A percentile compares a stretch with the other conserved stretches of the same genome.
phyloP scores from a whole-genome alignment of 108 stramenopile species.

The Schizochytrium sp. region DNA sequence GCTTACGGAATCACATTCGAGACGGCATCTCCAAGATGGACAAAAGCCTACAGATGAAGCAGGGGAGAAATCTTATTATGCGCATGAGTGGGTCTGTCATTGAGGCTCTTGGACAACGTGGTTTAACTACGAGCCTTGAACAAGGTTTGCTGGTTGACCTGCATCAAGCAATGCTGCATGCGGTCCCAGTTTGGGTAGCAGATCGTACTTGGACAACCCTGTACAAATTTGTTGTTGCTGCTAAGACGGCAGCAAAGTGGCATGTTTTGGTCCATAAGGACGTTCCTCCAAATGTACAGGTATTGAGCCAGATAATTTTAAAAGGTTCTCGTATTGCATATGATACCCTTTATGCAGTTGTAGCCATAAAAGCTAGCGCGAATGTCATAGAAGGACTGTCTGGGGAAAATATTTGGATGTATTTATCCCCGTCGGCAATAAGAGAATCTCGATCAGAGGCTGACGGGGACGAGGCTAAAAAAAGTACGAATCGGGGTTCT shows the following conservation, averaged over 20 bases:
- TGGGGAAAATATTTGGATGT: conserved; percentile 22
- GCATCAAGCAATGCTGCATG: background rate
- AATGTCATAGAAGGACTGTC: background rate
- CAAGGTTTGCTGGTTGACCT: background rate
- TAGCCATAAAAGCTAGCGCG: background rate
- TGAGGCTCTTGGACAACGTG: conserved; percentile 51
- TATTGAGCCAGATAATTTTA: background rate
- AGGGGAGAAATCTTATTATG: conserved; percentile 23
- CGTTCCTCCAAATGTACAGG: background rate
- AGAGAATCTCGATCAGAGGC: background rate
- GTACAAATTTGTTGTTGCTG: background rate
- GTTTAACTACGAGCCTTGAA: background rate
- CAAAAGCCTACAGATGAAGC: background rate
- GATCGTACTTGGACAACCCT: conserved; percentile 27
- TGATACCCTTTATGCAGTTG: background rate
- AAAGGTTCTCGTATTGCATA: background rate
- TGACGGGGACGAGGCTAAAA: background rate
- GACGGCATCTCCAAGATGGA: background rate
- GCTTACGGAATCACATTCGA: background rate
- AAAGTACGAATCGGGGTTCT: background rate
- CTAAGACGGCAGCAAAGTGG: conserved; percentile 7
- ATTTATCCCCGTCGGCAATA: background rate
- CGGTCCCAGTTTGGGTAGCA: conserved; percentile 9
- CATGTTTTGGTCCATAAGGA: background rate
- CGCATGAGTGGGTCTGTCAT: background rate